Evolutionary conservation across 1,284 basidiomycete species (phyloP), one percentile per base, ranked within the genome.

Genomic region (Apiotrichum gamsii): DNA sequence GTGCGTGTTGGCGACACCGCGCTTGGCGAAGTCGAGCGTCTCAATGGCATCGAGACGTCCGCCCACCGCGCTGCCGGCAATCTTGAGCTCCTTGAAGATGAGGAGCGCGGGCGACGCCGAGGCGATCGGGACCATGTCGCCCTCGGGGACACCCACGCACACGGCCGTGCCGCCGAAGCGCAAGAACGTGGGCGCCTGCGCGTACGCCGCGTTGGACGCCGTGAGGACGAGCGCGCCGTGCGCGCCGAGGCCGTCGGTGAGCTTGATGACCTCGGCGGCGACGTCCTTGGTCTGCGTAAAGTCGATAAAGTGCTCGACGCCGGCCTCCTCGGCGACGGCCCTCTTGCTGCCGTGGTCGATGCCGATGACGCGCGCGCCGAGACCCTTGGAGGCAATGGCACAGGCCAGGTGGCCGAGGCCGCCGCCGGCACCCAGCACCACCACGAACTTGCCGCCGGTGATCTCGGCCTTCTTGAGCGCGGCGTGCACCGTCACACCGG

Each of bases 231-330:
- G 66, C 0, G 83, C 79, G 6, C 81, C 80, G 64, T 91, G 87
- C 0, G 87, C 81, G 23, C 87, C 87, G 5, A 74, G 65, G 2
- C 85, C 87, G 42, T 77, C 84, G 0, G 84, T 47, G 29, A 40
- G 21, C 35, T 44, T 24, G 20, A 24, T 19, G 9, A 47, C 41
- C 32, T 38, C 45, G 10, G 28, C 31, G 15, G 32, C 37, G 16
- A 58, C 47, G 44, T 61, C 64, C 54, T 69, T 65, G 36, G 47
- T 51, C 31, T 58, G 75, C 53, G 76, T 80, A 75, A 87, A 90
- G 73, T 91, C 87, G 57, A 91, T 78, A 79, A 84, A 90, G 41
- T 75, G 75, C 59, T 86, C 83, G 0, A 85, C 85, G 37, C 88
- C 88, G 40, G 87, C 81, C 19, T 76, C 71, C 49, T 76, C 59